These are phyloP conservation scores for Neurospora cerealis DNA, from an alignment of 495 filamentous ascomycete genomes.

Conservation along the genomic window DNA sequence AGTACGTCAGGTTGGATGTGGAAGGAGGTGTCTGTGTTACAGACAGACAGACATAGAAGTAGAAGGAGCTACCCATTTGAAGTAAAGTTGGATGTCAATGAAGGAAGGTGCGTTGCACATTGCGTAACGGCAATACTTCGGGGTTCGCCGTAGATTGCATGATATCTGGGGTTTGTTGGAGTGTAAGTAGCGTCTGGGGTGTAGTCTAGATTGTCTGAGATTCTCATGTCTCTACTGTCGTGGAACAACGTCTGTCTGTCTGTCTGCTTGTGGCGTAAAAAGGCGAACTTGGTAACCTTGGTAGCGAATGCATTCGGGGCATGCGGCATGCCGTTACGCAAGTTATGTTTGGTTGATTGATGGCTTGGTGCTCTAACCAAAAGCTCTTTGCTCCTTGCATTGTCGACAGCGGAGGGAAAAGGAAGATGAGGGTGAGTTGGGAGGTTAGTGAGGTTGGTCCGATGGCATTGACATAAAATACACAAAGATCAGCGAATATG, in stretches of 20 bases:
- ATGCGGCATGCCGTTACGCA: not conserved
- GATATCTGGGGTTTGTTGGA: not conserved
- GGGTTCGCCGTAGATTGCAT: not conserved
- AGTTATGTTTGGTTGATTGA: not conserved
- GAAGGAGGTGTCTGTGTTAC: not conserved
- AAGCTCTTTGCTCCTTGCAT: not conserved
- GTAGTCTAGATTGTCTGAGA: not conserved
- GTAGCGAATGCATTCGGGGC: not conserved
- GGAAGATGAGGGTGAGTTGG: not conserved
- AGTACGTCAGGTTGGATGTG: too few relatives aligned
- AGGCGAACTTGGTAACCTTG: not conserved
- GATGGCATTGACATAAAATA: not conserved
- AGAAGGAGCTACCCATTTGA: not conserved
- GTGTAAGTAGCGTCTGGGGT: not conserved
- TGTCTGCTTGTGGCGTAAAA: not conserved
- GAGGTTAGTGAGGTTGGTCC: not conserved
- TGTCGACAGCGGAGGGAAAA: not conserved
- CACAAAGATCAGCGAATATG: not conserved
- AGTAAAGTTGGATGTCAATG: not conserved
- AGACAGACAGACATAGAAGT: not conserved
- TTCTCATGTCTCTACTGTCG: not conserved
- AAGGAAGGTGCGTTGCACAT: not conserved
- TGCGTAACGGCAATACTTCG: not conserved
- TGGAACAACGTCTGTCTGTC: not conserved
- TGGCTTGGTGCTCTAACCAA: not conserved